Evolutionary conservation across 306 rosid genomes (phyloP), one percentile per base, ranked within the genome.

Genomic region (Quercus robur): DNA sequence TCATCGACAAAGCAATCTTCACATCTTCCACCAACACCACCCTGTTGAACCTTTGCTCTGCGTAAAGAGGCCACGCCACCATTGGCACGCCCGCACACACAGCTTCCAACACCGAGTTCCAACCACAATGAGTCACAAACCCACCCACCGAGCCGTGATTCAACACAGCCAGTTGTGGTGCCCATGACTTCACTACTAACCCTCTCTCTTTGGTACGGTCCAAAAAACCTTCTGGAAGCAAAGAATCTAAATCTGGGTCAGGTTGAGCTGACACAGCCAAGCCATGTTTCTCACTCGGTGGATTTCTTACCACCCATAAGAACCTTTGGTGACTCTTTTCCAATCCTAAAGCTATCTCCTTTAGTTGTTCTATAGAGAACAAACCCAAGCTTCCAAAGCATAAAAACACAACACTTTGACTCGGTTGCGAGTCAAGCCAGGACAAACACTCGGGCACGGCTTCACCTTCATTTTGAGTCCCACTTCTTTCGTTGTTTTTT

Each of bases 71-170:
- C 95, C 95, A 89, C 7, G 87, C 84, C 52, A 85, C 73, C 83
- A 87, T 79, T 0, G 91, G 91, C 56, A 89, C 88, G 1, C 91
- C 93, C 0, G 61, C 80, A 18, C 86, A 79, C 2, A 87, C 74
- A 0, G 91, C 81, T 56, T 92, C 97, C 67, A 92, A 26, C 28
- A 88, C 88, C 20, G 91, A 92, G 82, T 90, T 92, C 97, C 94
- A 92, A 2, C 97, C 97, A 28, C 88, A 85, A 19, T 89, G 95
- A 5, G 80, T 86, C 84, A 91, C 86, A 9, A 91, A 89, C 56
- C 97, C 93, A 6, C 93, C 97, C 1, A 90, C 84, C 2, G 97
- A 83, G 23, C 76, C 55, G 18, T 90, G 93, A 67, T 81, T 83
- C 52, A 92, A 75, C 5, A 90, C 84, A 0, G 33, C 86, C n/a